Base-by-base conservation (phyloP, 768 basidiomycete species). In the Saitozyma podzolica region DNA sequence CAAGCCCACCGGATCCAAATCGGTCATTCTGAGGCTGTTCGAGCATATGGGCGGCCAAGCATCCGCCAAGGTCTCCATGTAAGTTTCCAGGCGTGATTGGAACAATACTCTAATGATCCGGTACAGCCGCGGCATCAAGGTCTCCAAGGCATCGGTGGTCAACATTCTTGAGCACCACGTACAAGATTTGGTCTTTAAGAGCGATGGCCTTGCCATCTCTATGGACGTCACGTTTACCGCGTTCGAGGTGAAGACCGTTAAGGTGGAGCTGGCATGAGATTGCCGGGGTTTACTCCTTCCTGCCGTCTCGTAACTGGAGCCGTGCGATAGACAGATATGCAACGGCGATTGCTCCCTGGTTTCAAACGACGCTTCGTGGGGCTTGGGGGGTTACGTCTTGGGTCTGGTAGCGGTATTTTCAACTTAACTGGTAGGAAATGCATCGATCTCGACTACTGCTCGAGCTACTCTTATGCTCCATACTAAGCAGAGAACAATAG, bases 1-100 rank as follows among this genome's bases (percentile, higher is more conserved):
- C 2, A 37, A 41, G 58, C 9, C 48, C 1, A 48, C 20, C 8
- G 45, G 16, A 3, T 13, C 29, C 8, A 83, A 84, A 52, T 88
- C 86, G 0, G 80, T 97, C 53, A 81, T 97, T 8, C 80, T 94
- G 47, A 84, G 94, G 7, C 70, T 95, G 9, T 95, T 93, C 78
- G 94, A 98, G 75, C 90, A 91, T 0, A 89, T 86, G 63, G 94
- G 94, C 10, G 94, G 94, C 0, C 89, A 91, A 63, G 91, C 88
- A 3, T 82, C 81, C 9, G 86, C 84, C 8, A 82, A 81, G 48
- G 73, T 95, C 59, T 80, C 80, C 49, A 80, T 92, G 77, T 62
- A 48, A 62, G 60, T 56, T 5, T 16, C 40, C 8, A n/a, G 29
- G 29, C 29, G 29, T 29, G 29, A 29, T 29, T 29, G 29, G 29